Base-by-base conservation (phyloP, 805 yeast species). In the Citeromyces matritensis region DNA sequence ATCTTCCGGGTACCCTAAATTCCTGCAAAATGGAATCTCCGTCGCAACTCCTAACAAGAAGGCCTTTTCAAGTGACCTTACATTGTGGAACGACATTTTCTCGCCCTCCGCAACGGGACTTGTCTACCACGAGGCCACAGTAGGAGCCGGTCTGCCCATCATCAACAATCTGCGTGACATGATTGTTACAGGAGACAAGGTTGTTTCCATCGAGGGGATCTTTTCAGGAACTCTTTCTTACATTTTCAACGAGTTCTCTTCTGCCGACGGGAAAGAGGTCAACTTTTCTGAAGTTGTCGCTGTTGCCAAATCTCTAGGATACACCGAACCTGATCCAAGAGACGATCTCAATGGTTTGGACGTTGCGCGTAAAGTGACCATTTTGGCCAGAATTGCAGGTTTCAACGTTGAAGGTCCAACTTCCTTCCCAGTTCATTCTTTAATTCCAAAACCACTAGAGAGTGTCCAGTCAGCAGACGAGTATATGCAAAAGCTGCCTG, bases 321-420 rank as follows among this genome's bases (percentile, higher is more conserved):
- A 84, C 69, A 88, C 96, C 27, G 98, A 91, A 60, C 99, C 99
- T 31, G 99, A 91, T 55, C 98, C 99, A 56, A 78, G 99, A 60
- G 99, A 91, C 55, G 99, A 91, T 53, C 71, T 91, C 56, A 91
- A 88, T 55, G 99, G 99, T 33, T 68, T 91, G 52, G 99, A 91
- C 51, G 95, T 91, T 38, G 99, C 99, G 28, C 79, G 99, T 69
- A 91, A 91, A 57, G 95, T 91, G 21, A 85, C 98, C 15, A 91
- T 91, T 41, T 69, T 91, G 39, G 94, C 95, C 30, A 80, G 99
- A 65, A 69, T 91, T 33, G 67, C 95, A 10, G 98, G 98, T 3
- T 67, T 80, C 33, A 60, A 71, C 37, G 82, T 91, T 25, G 79
- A 77, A 50, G 77, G 91, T 9, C 94, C 97, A 43, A 69, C 85